phyloP scores from a whole-genome alignment of 805 yeast genomes.

The Lipomyces sp. region DNA sequence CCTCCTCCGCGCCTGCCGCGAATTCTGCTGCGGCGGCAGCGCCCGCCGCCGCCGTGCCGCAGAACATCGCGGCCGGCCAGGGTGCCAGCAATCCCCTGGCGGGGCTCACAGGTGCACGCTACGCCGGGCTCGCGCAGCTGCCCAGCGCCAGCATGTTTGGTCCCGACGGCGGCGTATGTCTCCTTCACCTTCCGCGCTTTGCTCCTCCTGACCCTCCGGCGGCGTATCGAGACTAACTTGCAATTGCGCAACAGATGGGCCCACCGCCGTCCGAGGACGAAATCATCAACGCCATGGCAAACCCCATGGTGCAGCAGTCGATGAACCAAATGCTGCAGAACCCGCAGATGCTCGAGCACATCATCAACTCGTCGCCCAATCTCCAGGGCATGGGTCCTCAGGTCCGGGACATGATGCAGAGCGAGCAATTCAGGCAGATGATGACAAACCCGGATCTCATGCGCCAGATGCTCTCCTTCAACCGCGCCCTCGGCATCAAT shows the following conservation, averaged over 20 bases:
- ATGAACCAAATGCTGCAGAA: conserved; percentile 79
- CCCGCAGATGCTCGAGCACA: conserved; percentile 81
- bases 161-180: conserved; percentile 76
- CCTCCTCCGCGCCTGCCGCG: conserved; percentile 37
- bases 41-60: conserved; percentile 51
- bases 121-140: conserved; percentile 85
- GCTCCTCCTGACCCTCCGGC: no score
- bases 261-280: conserved; percentile 74
- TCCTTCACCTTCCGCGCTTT: neutral
- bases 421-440: conserved; percentile 77
- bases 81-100: conserved; percentile 88
- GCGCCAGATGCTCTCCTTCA: conserved; percentile 77
- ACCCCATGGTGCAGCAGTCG: conserved; percentile 76
- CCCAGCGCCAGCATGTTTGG: conserved; percentile 89
- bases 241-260: conserved; percentile 52
- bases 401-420: conserved; percentile 78
- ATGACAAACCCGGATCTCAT: conserved; percentile 79
- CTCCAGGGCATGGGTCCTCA: conserved; percentile 81
- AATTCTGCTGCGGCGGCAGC: conserved; percentile 33
- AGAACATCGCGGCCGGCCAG: conserved; percentile 79
- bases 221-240: no score
- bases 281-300: conserved; percentile 67
- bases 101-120: conserved; percentile 90
- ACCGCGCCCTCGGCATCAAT: conserved; percentile 43
- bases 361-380: conserved; percentile 81